These are phyloP conservation scores for Cornus suecica DNA, from an alignment of 148 eudicot genomes.

Conservation along the genomic window DNA sequence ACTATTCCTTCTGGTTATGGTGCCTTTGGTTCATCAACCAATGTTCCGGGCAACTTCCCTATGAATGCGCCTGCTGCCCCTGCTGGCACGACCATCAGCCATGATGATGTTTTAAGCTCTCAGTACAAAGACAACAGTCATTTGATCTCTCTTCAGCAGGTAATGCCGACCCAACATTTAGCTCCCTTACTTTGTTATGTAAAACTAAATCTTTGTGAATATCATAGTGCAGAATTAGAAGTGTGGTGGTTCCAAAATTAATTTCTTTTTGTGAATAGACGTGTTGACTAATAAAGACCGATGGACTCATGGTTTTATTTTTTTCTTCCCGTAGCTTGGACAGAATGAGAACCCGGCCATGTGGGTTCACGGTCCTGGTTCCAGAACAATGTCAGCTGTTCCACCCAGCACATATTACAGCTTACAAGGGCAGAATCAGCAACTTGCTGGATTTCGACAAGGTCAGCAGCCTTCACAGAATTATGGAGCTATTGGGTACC, in stretches of 20 bases:
- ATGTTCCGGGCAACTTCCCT: conserved; percentile 62
- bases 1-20: conserved; percentile 79
- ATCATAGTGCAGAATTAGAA: background rate
- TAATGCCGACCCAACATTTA: conserved; percentile 14
- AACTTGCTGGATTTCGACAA: conserved; percentile 67
- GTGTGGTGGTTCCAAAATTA: background rate
- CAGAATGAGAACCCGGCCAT: conserved; percentile 43
- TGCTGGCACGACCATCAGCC: conserved; percentile 54
- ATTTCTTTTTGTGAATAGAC: background rate
- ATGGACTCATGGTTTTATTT: background rate
- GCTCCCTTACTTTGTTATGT: background rate
- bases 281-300: background rate
- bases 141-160: conserved; percentile 85
- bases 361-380: conserved; percentile 76
- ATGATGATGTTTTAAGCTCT: conserved; percentile 65
- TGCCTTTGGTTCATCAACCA: conserved; percentile 66
- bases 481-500: conserved; percentile 63
- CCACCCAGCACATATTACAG: conserved; percentile 79
- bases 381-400: conserved; percentile 78
- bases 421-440: conserved; percentile 59
- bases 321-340: background rate
- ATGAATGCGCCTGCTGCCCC: conserved; percentile 68
- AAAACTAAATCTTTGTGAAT: background rate
- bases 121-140: conserved; percentile 88
- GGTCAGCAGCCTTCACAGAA: conserved; percentile 68